Percentiles rank a stretch among this genome's conserved stretches.
These are phyloP conservation scores for Eustoma russellianum DNA, from an alignment of 257 asterid species.

Conservation along the genomic window DNA sequence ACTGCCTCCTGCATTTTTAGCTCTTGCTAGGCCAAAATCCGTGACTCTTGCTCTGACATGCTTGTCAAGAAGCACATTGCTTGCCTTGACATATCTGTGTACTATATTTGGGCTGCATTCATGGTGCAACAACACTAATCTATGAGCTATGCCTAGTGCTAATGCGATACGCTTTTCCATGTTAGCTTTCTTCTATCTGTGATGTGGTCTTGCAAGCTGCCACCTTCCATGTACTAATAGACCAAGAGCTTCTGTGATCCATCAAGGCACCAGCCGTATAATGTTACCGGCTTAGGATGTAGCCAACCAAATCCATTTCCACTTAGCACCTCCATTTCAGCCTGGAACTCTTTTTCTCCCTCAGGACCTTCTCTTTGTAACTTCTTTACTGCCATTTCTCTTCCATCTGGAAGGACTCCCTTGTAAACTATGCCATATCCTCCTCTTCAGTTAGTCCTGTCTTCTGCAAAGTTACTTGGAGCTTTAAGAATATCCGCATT, in stretches of 20 bases:
- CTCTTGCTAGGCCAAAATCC: conserved; percentile 82
- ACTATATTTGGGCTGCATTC: conserved; percentile 75
- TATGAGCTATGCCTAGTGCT: conserved; percentile 67
- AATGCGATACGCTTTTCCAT: conserved; percentile 55
- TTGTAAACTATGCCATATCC: conserved; percentile 76
- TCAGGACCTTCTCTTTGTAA: conserved; percentile 63
- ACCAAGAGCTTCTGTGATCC: conserved; percentile 75
- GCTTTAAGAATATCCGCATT: conserved; percentile 68
- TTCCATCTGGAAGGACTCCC: conserved; percentile 69
- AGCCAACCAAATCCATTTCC: conserved; percentile 82
- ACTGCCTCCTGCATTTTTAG: conserved; percentile 52
- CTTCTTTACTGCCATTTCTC: conserved; percentile 74
- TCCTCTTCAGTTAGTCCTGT: conserved; percentile 73
- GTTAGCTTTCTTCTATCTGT: conserved; percentile 36
- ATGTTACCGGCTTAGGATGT: conserved; percentile 74
- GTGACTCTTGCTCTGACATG: conserved; percentile 65
- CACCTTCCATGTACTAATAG: conserved; percentile 87
- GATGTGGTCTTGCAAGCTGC: conserved; percentile 36
- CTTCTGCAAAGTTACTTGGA: conserved; percentile 56
- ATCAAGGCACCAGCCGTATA: conserved; percentile 77
- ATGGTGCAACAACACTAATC: conserved; percentile 66
- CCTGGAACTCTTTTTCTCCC: conserved; percentile 73
- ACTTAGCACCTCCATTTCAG: conserved; percentile 80
- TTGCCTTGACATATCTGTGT: conserved; percentile 86
- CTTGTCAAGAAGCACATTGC: conserved; percentile 80